These are phyloP conservation scores for Venturia aucupariae DNA, from an alignment of 2,329 filamentous ascomycete genomes.

Conservation along the genomic window DNA sequence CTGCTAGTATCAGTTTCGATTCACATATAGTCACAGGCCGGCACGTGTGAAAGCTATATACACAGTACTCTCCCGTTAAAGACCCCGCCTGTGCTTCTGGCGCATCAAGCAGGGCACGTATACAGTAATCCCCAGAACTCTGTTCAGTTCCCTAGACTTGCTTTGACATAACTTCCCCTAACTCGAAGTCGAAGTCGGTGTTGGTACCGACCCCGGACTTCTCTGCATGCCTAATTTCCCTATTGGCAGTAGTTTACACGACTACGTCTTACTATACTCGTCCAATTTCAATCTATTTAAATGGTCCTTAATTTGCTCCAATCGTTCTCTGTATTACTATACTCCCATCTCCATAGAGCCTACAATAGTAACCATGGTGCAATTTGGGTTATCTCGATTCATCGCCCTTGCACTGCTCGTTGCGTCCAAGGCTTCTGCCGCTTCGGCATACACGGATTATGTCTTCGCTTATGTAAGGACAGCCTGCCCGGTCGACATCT, in stretches of 20 bases:
- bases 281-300: neutral
- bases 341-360: neutral
- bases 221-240: neutral
- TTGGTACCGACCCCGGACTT: neutral
- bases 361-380: neutral
- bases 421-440: neutral
- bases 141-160: too few relatives aligned
- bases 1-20: too few relatives aligned
- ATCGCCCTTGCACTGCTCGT: neutral
- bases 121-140: too few relatives aligned
- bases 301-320: neutral
- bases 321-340: too few relatives aligned
- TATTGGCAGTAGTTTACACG: neutral
- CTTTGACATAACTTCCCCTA: neutral
- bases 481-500: neutral
- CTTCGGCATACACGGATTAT: neutral
- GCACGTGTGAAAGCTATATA: too few relatives aligned
- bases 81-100: too few relatives aligned
- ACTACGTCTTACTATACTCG: neutral
- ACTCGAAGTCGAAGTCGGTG: neutral
- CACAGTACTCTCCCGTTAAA: too few relatives aligned
- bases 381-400: neutral
- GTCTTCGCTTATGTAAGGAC: constrained; percentile 5
- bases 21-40: too few relatives aligned
- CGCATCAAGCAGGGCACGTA: too few relatives aligned